Evolutionary conservation across 495 filamentous ascomycete species (phyloP).

Genomic region (Neurospora sublineolata): DNA sequence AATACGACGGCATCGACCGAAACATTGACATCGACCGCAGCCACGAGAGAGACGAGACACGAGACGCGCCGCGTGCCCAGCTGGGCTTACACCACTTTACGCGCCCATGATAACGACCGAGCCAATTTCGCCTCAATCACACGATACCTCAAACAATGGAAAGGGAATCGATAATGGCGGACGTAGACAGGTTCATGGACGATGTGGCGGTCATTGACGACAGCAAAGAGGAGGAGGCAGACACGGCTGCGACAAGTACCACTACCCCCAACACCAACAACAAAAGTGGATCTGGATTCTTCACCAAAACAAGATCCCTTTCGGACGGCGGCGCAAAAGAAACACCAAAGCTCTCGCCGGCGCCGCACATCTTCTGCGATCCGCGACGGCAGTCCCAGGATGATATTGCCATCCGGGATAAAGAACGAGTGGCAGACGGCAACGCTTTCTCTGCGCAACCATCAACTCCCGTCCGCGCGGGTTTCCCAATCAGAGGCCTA

Average conservation of each 20-base stretch:
- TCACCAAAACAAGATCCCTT: conserved; percentile 33
- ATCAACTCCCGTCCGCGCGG: conserved; percentile 47
- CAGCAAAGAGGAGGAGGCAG: background rate
- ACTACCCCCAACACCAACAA: conserved; percentile 6
- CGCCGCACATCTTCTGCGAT: conserved; percentile 47
- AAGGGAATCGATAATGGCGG: conserved; percentile 13
- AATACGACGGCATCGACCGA: background rate
- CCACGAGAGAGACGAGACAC: background rate
- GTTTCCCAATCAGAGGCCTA: conserved; percentile 48
- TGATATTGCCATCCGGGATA: conserved; percentile 49
- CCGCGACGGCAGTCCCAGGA: conserved; percentile 58
- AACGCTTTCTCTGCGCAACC: conserved; percentile 4
- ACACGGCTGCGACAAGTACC: background rate
- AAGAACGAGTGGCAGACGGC: conserved; percentile 12
- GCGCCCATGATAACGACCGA: background rate
- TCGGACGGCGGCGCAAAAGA: conserved; percentile 35
- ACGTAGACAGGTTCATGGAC: conserved; percentile 11
- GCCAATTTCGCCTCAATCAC: background rate
- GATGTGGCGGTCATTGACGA: conserved; percentile 10
- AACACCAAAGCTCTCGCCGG: conserved; percentile 47
- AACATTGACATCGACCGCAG: background rate
- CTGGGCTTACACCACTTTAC: background rate
- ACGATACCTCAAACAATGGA: background rate
- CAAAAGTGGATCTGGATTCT: background rate
- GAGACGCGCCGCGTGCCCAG: background rate